Base-by-base conservation (phyloP, 768 basidiomycete species). In the Podaxis mareebaensis region DNA sequence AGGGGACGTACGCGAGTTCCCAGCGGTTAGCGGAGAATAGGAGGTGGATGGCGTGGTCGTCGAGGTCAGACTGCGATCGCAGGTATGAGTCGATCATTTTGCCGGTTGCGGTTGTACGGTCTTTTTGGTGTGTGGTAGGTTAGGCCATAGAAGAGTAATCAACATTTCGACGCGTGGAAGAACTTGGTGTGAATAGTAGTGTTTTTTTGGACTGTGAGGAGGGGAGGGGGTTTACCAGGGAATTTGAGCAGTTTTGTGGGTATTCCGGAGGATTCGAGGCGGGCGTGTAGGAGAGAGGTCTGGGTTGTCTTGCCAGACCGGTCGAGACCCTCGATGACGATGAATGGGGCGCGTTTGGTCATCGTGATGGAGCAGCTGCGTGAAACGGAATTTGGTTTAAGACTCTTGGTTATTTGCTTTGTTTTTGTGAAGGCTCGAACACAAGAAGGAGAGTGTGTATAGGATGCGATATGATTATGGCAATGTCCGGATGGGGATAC, bases 11-110 rank as follows among this genome's bases (percentile, higher is more conserved):
- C 93, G 90, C 89, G 65, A 91, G 85, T 73, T 99, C 96, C 97
- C 97, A 99, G 39, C 96, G 85, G 72, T 99, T 99, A 2, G 96
- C 97, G 49, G 94, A 90, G 80, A 99, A 99, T 61, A 99, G 84
- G 3, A 98, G 85, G 72, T 99, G 96, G 54, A 99, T 88, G 1
- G 89, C 92, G 65, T 81, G 90, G 76, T 98, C 95, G 73, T 96
- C 95, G 55, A 99, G 82, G 13, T 99, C 93, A 13, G 90, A 83
- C 56, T 92, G 75, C 13, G 91, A 91, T 53, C 86, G 87, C 60
- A 99, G 81, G 74, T 99, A 99, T 28, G 89, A 83, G 75, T 99
- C 90, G 69, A 99, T 98, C 88, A 95, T 92, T 68, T 88, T 81
- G 2, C 96, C 96, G 58, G 94, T 96, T 2, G 92, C 73, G 1